phyloP scores from a whole-genome alignment of 2,329 filamentous ascomycete species.

The Alternaria atra region DNA sequence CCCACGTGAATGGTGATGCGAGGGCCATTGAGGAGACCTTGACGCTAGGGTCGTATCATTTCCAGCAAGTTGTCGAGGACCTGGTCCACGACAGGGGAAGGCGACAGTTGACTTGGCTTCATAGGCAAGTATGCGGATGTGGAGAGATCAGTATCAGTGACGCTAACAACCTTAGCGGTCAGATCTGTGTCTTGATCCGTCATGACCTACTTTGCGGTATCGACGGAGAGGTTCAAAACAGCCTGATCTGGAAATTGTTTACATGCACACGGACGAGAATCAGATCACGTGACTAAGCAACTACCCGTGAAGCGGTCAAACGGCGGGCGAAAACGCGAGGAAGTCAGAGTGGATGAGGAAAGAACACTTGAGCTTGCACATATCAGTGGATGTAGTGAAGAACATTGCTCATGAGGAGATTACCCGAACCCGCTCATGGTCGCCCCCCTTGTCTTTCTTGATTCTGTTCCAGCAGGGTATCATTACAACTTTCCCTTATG shows the following conservation, averaged over 20 bases:
- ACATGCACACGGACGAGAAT: constrained; percentile 1
- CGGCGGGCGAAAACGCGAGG: not conserved
- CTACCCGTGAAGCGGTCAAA: not conserved
- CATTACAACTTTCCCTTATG: not conserved
- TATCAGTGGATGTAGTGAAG: too few relatives aligned
- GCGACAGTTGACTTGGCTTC: not conserved
- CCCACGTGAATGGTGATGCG: constrained; percentile 19
- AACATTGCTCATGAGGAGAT: not conserved
- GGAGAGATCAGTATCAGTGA: not conserved
- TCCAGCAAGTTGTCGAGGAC: constrained; percentile 11
- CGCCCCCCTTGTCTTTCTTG: not conserved
- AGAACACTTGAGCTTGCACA: too few relatives aligned
- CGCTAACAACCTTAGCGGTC: not conserved
- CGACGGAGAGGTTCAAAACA: not conserved
- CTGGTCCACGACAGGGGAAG: constrained; percentile 8
- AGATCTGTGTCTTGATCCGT: not conserved
- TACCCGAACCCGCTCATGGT: not conserved
- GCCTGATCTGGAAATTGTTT: not conserved
- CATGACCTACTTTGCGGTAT: not conserved
- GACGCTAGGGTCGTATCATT: constrained; percentile 20
- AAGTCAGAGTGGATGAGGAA: not conserved
- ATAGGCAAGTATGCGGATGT: not conserved
- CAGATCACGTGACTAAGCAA: constrained; percentile 1
- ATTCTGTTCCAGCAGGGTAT: not conserved
- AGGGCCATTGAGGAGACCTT: constrained; percentile 14